phyloP scores from a whole-genome alignment of 2,329 filamentous ascomycete genomes.

The Fusarium sp. region DNA sequence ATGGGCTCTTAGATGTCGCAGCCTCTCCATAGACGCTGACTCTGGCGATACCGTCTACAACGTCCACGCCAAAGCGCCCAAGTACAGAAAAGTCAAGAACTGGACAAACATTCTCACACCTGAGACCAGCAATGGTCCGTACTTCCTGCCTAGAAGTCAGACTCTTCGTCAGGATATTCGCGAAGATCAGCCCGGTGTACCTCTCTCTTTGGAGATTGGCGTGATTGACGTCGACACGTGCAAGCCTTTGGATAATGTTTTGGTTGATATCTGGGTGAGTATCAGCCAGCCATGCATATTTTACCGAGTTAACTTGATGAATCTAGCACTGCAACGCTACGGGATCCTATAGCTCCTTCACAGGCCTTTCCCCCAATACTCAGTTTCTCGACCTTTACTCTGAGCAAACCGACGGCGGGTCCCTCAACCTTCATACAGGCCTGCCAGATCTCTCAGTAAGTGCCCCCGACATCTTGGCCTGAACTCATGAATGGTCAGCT shows the following conservation, averaged over 20 bases:
- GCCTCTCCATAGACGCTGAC: neutral
- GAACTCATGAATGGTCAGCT: neutral
- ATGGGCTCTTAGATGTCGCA: neutral
- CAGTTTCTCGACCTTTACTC: conserved; percentile 2
- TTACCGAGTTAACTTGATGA: neutral
- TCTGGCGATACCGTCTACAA: conserved; percentile 7
- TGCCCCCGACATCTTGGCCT: too few relatives aligned
- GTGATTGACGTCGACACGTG: conserved; percentile 5
- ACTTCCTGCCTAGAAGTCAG: conserved; percentile 20
- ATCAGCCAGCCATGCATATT: neutral
- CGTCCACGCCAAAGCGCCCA: conserved; percentile 14
- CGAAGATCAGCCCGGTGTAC: conserved; percentile 19
- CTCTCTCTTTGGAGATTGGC: conserved; percentile 12
- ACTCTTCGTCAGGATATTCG: conserved; percentile 26
- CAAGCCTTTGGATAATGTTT: neutral
- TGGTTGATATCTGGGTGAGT: conserved; percentile 3
- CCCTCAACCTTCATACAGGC: neutral
- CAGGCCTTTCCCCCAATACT: conserved; percentile 4
- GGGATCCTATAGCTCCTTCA: conserved; percentile 4
- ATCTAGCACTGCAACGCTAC: conserved; percentile 1
- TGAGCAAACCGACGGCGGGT: neutral
- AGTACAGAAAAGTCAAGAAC: conserved; percentile 22
- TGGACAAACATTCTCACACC: conserved; percentile 22
- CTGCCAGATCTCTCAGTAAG: conserved; percentile 3
- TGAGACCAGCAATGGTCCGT: conserved; percentile 20